phyloP scores from a whole-genome alignment of 2,329 filamentous ascomycete genomes.

The Onygenales sp. region DNA sequence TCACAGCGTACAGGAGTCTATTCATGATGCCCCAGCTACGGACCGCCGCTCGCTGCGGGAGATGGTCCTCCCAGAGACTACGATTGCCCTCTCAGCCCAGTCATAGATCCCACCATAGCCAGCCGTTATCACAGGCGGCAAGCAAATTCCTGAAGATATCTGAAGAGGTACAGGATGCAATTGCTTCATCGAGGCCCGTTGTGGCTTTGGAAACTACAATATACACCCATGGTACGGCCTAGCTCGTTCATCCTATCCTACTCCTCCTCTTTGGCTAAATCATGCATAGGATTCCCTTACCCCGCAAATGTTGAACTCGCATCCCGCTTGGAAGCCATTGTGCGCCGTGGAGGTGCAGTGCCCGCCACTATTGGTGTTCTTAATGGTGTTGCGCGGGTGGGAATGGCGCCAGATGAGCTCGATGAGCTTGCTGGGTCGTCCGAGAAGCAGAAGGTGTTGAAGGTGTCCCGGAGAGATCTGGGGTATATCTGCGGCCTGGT shows the following conservation, averaged over 20 bases:
- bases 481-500: slow-evolving; percentile 72
- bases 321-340: slow-evolving; percentile 68
- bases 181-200: slow-evolving; percentile 66
- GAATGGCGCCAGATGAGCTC: slow-evolving; percentile 63
- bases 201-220: slow-evolving; percentile 94
- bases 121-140: slow-evolving; percentile 10
- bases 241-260: not conserved
- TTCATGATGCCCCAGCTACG: not conserved
- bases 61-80: not conserved
- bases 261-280: not conserved
- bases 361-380: slow-evolving; percentile 88
- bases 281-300: slow-evolving; percentile 52
- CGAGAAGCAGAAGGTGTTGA: slow-evolving; percentile 58
- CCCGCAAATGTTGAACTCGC: slow-evolving; percentile 67
- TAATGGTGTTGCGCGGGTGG: slow-evolving; percentile 72
- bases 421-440: slow-evolving; percentile 57
- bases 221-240: slow-evolving; percentile 73
- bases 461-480: slow-evolving; percentile 80
- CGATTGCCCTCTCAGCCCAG: not conserved
- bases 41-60: not conserved
- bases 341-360: slow-evolving; percentile 70
- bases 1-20: not conserved
- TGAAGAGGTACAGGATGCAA: slow-evolving; percentile 70
- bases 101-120: not conserved
- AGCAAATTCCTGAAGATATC: slow-evolving; percentile 58